phyloP scores from a whole-genome alignment of 192 early-diverging fungal species.

The Backusella parvicylindrica region DNA sequence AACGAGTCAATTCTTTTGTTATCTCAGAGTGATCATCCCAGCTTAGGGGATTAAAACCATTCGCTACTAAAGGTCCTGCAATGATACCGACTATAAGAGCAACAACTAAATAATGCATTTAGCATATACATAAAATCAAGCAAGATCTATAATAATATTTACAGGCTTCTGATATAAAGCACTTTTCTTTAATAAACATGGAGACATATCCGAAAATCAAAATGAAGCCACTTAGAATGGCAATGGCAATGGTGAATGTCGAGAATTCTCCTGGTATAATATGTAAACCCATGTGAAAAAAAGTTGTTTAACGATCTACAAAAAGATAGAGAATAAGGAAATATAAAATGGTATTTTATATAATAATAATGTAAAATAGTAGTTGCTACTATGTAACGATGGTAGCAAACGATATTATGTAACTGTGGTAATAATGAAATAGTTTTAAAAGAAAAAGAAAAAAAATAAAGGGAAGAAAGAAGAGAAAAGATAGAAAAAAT shows the following conservation, averaged over 20 bases:
- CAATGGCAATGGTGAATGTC: slow-evolving; percentile 43
- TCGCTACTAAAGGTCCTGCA: slow-evolving; percentile 69
- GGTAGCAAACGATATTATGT: neutral
- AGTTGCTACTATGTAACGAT: neutral
- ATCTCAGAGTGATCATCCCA: slow-evolving; percentile 52
- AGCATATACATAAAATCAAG: neutral
- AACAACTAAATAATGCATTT: slow-evolving; percentile 48
- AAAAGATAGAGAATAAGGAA: neutral
- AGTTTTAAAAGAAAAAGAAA: neutral
- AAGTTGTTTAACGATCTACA: neutral
- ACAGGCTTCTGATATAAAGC: slow-evolving; percentile 76
- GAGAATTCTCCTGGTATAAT: slow-evolving; percentile 34
- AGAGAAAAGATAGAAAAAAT: neutral
- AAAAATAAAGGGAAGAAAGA: neutral
- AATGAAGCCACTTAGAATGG: slow-evolving; percentile 69
- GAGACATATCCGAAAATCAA: slow-evolving; percentile 67
- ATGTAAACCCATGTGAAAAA: slow-evolving; percentile 9
- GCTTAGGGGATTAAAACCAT: slow-evolving; percentile 62
- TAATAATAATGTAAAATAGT: neutral
- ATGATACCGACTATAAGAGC: slow-evolving; percentile 84
- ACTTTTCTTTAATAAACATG: slow-evolving; percentile 64
- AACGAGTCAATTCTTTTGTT: slow-evolving; percentile 70
- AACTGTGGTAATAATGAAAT: neutral
- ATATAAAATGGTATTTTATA: neutral
- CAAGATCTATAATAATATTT: slow-evolving; percentile 12